Base-by-base conservation (phyloP, 805 yeast species). In the Nakazawaea ishiwadae region DNA sequence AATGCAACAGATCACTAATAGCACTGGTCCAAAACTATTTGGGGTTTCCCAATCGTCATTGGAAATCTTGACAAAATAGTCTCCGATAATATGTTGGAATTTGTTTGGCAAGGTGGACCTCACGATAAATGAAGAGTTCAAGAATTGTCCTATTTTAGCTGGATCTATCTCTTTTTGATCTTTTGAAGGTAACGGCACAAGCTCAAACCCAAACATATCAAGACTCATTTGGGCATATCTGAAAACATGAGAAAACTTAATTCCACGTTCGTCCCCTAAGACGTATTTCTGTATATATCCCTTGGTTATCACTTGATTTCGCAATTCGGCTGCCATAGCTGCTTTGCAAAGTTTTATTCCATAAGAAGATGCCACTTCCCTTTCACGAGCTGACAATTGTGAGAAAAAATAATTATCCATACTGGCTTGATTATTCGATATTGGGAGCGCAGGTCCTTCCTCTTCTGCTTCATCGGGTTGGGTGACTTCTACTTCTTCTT, bases 321-420 rank as follows among this genome's bases (percentile, higher is more conserved):
- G 56, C 42, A 48, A 50, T 21, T 62, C 62, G 11, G 54, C 31
- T 3, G 59, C 63, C 4, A 62, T 18, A 5, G 59, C 18, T 0
- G 55, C 50, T 20, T 32, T 42, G n/a, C 35, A n/a, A 23, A 58
- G 51, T 6, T 58, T 53, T 7, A 34, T 12, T 2, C 43, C 43
- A 21, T 23, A 26, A 2, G 31, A 12, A 5, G 43, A 42, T 1
- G 54, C 48, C n/a, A 56, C 39, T 37, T 55, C 45, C 16, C 11
- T 16, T 12, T 38, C 42, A 15, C 42, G 31, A n/a, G 14, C 19
- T 17, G 40, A 21, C 34, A 37, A 10, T n/a, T 27, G 17, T 15
- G 18, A n/a, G 26, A 35, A 40, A 8, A 35, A 16, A 18, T 58
- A n/a, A 37, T 44, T 15, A 48, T 38, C 15, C 45, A 35, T 30